These are phyloP conservation scores for Paraphaeosphaeria sporulosa DNA, from an alignment of 2,329 filamentous ascomycete species.

Conservation along the genomic window DNA sequence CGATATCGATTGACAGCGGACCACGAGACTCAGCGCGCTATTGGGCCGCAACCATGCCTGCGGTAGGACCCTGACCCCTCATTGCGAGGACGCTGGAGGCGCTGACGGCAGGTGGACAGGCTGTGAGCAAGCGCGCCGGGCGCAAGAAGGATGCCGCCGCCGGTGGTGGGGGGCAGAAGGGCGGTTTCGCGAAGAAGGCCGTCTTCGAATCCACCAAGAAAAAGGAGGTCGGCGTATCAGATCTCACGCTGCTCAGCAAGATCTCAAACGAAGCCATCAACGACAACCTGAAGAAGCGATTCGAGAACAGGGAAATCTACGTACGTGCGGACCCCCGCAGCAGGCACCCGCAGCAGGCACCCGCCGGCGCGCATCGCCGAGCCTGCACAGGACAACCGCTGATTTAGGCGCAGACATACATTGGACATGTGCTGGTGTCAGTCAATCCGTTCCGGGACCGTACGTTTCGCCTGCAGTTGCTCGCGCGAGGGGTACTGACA, in stretches of 20 bases:
- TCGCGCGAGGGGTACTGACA: slow-evolving; percentile 46
- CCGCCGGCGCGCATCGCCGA: slow-evolving; percentile 23
- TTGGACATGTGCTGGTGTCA: slow-evolving; percentile 98
- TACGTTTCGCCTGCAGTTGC: slow-evolving; percentile 50
- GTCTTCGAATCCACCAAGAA: slow-evolving; percentile 97
- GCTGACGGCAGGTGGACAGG: slow-evolving; percentile 49
- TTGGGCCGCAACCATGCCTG: slow-evolving; percentile 46
- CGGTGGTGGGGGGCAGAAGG: slow-evolving; percentile 56
- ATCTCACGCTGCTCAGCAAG: slow-evolving; percentile 96
- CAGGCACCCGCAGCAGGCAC: slow-evolving; percentile 37
- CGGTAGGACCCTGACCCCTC: slow-evolving; percentile 25
- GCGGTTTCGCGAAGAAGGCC: slow-evolving; percentile 87
- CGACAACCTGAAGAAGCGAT: slow-evolving; percentile 97
- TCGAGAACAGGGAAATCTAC: slow-evolving; percentile 97
- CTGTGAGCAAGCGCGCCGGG: slow-evolving; percentile 65
- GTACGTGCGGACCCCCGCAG: slow-evolving; percentile 54
- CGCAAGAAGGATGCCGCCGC: slow-evolving; percentile 61
- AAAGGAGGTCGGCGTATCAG: slow-evolving; percentile 98
- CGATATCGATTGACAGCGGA: slow-evolving; percentile 2
- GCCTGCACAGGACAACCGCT: slow-evolving; percentile 26
- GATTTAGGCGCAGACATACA: slow-evolving; percentile 75
- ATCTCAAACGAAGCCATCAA: slow-evolving; percentile 99
- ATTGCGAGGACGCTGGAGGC: slow-evolving; percentile 9
- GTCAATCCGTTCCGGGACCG: slow-evolving; percentile 96
- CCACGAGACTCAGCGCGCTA: slow-evolving; percentile 29